Conservation (phyloP, 805 yeast genomes). For the Allodekkera sacchari region DNA sequence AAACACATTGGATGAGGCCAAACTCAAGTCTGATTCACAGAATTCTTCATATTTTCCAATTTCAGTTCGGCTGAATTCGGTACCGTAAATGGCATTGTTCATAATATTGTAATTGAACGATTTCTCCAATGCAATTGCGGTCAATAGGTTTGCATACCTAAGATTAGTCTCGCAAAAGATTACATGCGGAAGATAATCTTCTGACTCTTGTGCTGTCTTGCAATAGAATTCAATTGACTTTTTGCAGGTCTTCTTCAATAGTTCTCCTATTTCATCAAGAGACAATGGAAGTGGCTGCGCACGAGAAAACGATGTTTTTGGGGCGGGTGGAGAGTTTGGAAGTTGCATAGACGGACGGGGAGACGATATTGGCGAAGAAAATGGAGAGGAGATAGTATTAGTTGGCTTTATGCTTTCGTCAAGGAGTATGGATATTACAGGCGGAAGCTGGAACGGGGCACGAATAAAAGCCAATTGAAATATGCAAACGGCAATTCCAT, state of each 20-base stretch:
- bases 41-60: slow-evolving; percentile 30
- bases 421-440: slow-evolving; percentile 18
- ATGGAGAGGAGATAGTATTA: slow-evolving; percentile 7
- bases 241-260: slow-evolving; percentile 30
- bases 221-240: slow-evolving; percentile 37
- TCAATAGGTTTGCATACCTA: slow-evolving; percentile 55
- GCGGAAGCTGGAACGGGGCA: slow-evolving; percentile 41
- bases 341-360: slow-evolving; percentile 40
- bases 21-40: slow-evolving; percentile 32
- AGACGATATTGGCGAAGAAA: slow-evolving; percentile 29
- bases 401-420: slow-evolving; percentile 4
- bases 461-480: slow-evolving; percentile 51
- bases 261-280: slow-evolving; percentile 22
- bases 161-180: slow-evolving; percentile 68
- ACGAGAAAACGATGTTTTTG: slow-evolving; percentile 4
- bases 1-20: slow-evolving; percentile 40
- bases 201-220: slow-evolving; percentile 45
- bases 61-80: slow-evolving; percentile 7
- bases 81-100: slow-evolving; percentile 35
- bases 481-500: slow-evolving; percentile 64
- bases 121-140: slow-evolving; percentile 40
- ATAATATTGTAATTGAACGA: slow-evolving; percentile 35
- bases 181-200: slow-evolving; percentile 74
- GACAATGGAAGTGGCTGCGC: slow-evolving; percentile 13
- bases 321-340: slow-evolving; percentile 10